Evolutionary conservation across 345 rosid genomes (phyloP), one percentile per base, ranked within the genome.

Genomic region (Salix arbutifolia): DNA sequence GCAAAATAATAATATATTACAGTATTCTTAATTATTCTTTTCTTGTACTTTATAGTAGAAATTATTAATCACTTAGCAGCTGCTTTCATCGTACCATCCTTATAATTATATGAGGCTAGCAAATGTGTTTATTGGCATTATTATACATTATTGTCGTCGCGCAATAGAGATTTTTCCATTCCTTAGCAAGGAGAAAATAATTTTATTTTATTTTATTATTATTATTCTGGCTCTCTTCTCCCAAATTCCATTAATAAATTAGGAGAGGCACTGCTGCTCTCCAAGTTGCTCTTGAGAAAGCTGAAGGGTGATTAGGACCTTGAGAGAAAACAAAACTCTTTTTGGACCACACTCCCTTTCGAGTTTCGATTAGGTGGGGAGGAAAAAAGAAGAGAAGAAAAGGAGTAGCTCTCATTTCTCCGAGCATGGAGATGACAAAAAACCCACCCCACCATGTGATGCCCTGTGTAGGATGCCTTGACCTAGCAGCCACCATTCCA

Each of bases 371-470:
- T 73, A 67, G 79, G 75, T 77, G 76, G 76, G 37, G 2, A 28
- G 6, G 1, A 5, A 33, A 33, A 33, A 4, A 33, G 4, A 68
- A 35, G 48, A 74, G 17, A 26, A 52, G 38, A 48, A 62, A 67
- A 77, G 18, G 64, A 28, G 81, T 73, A 71, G 83, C 76, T 79
- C 76, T 80, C 76, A 73, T 70, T 67, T 19, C 46, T 69, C 46
- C 11, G 3, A 68, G 76, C 17, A 33, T 69, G 60, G 74, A 60
- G 70, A 70, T 40, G 76, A 75, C 73, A 71, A 58, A 74, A 42
- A 46, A 53, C 18, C 70, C 70, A 70, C 84, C 77, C 79, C 83
- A 82, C 84, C 87, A 82, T 73, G 87, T 84, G 87, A 80, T 74
- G 69, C 71, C 67, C 83, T 48, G 73, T 69, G 78, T 65, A 74